Evolutionary conservation across 2,329 filamentous ascomycete species (phyloP), one percentile per base, ranked within the genome.

Genomic region (Huntiella abstrusa): DNA sequence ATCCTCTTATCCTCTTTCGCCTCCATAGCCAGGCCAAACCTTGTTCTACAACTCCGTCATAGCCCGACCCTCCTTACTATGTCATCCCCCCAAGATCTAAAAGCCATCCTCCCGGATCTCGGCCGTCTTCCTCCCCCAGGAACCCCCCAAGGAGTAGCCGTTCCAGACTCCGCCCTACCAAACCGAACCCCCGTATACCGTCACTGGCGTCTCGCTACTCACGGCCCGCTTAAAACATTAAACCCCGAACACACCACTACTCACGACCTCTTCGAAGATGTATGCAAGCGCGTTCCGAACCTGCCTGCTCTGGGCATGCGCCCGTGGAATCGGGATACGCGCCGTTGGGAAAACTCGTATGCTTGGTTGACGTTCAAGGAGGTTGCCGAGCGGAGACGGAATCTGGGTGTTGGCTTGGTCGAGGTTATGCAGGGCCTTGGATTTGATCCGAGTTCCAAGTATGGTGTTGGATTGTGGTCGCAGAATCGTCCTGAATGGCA

Each of bases 401-500:
- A 91, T 60, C 73, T 95, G 54, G 91, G 91, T 52, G 81, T 80
- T 35, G 91, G 88, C 49, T 62, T 96, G 41, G 78, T 87, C 35
- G 80, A 91, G 61, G 64, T 96, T 53, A 83, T 93, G 62, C 72
- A 80, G 58, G 70, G 75, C 55, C 67, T 75, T 51, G 83, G 83
- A 45, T 68, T 88, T 10, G 73, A 69, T 51, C 51, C 57, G n/a
- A 52, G 53, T 28, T 64, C 70, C 33, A 77, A 80, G 57, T 81
- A 80, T 57, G 82, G 81, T 45, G 68, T 91, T 52, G 84, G 83
- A n/a, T 60, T 92, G 43, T 91, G 83, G 83, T 85, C 81, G 55
- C 80, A 83, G 59, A 91, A 91, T 61, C 71, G 83, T 52, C 78
- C 82, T 2, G 83, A 92, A 63, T 92, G 84, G 84, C 84, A 91